Base-by-base conservation (phyloP, 2,329 filamentous ascomycete species). In the Thielaviopsis cerberus region DNA sequence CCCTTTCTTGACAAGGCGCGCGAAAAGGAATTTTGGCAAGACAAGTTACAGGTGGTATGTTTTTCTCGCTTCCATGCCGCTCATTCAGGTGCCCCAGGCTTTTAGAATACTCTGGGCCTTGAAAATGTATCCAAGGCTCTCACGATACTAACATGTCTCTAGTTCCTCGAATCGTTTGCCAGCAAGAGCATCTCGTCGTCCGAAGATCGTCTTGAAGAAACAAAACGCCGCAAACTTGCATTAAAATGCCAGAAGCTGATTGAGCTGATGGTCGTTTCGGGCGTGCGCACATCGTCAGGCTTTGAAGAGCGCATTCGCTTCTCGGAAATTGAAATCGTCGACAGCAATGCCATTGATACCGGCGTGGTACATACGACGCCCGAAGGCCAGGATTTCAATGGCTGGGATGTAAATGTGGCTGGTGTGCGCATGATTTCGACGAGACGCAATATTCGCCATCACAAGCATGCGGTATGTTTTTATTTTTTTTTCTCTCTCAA, bases 11-110 rank as follows among this genome's bases (percentile, higher is more conserved):
- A 98, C 71, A 88, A 94, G 75, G 92, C 92, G 23, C 85, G 82
- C 67, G 92, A 98, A 77, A 95, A 97, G 78, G 92, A 98, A 72
- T 98, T 98, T 67, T 98, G 92, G 92, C 92, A 98, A 73, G 89
- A 97, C 68, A 97, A 94, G 70, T 75, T 98, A 61, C 92, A 98
- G 74, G 81, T 90, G 67, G 88, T 94, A 72, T 64, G 86, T 82
- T 51, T 24, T 37, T 52, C 24, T 30, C 50, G 11, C 22, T 62
- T 55, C 20, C 45, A n/a, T n/a, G n/a, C n/a, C n/a, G n/a, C n/a
- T n/a, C n/a, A n/a, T n/a, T n/a, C n/a, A n/a, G n/a, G n/a, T n/a
- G n/a, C n/a, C n/a, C n/a, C n/a, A n/a, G n/a, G n/a, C n/a, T n/a
- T n/a, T n/a, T n/a, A n/a, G n/a, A n/a, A n/a, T n/a, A n/a, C n/a